These are phyloP conservation scores for Torulaspora globosa DNA, from an alignment of 1,139 yeast genomes.

Conservation along the genomic window DNA sequence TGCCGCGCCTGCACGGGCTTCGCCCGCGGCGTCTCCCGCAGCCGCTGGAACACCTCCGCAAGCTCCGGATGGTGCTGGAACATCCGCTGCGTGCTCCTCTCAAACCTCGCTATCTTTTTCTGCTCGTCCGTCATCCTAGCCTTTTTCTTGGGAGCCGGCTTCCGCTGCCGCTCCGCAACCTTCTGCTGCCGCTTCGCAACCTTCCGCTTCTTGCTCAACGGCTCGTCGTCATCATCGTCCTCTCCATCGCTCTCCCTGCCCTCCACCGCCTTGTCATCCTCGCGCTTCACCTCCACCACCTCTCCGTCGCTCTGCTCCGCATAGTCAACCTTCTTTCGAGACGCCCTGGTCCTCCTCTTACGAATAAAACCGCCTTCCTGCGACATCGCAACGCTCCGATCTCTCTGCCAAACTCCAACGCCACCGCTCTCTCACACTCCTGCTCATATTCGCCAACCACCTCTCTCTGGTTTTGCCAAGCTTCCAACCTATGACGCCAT, in stretches of 20 bases:
- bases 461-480: not conserved
- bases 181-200: not conserved
- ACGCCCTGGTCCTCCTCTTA: conserved; percentile 20
- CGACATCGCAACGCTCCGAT: not conserved
- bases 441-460: not conserved
- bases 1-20: conserved; percentile 62
- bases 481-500: not conserved
- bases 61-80: conserved; percentile 76
- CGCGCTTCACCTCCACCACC: conserved; percentile 14
- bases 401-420: too few species aligned
- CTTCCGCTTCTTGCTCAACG: conserved; percentile 23
- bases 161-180: conserved; percentile 17
- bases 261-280: conserved; percentile 6
- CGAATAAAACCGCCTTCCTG: conserved; percentile 34
- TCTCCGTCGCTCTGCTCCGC: conserved; percentile 24
- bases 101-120: conserved; percentile 58
- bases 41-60: conserved; percentile 62
- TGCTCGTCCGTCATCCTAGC: conserved; percentile 30
- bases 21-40: conserved; percentile 49
- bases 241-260: conserved; percentile 10
- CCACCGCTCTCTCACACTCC: not conserved
- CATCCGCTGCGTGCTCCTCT: conserved; percentile 60
- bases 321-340: conserved; percentile 23
- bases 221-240: conserved; percentile 30
- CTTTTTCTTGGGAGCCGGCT: conserved; percentile 24